Evolutionary conservation across 169 alveolate species (phyloP).

Genomic region (Eimeria necatrix): DNA sequence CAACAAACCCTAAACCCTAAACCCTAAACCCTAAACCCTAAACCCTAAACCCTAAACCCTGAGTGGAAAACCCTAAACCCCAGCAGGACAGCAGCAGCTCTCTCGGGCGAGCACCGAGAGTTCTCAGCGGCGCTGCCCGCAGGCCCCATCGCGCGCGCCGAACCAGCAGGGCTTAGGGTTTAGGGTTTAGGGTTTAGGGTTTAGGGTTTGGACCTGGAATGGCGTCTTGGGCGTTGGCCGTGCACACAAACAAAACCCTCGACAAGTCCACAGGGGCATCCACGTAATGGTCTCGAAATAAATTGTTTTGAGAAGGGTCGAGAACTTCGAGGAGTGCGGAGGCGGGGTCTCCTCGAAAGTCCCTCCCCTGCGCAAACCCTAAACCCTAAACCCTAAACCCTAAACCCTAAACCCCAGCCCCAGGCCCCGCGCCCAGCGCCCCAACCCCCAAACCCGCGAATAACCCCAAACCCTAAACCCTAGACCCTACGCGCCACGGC

Average conservation of each 20-base stretch:
- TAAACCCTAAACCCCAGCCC: too few species aligned
- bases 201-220: constrained; percentile 87
- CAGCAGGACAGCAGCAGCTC: too few species aligned
- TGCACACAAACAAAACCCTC: constrained; percentile 94
- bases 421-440: not conserved
- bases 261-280: constrained; percentile 91
- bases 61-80: too few species aligned
- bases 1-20: constrained; percentile 15
- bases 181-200: not conserved
- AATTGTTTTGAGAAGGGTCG: constrained; percentile 94
- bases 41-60: too few species aligned
- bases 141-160: too few species aligned
- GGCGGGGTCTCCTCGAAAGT: constrained; percentile 95
- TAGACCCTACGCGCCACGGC: not conserved
- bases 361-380: constrained; percentile 85
- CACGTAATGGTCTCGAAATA: constrained; percentile 84
- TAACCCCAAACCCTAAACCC: constrained; percentile 16
- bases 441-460: not conserved
- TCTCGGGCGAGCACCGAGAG: too few species aligned
- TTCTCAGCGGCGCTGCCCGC: too few species aligned
- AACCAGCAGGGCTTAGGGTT: too few species aligned
- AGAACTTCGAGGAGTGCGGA: constrained; percentile 95
- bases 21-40: not conserved
- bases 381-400: not conserved
- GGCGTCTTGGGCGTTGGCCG: constrained; percentile 96